Evolutionary conservation across 2,329 filamentous ascomycete genomes (phyloP).

Genomic region (Aspergillus tubingensis): DNA sequence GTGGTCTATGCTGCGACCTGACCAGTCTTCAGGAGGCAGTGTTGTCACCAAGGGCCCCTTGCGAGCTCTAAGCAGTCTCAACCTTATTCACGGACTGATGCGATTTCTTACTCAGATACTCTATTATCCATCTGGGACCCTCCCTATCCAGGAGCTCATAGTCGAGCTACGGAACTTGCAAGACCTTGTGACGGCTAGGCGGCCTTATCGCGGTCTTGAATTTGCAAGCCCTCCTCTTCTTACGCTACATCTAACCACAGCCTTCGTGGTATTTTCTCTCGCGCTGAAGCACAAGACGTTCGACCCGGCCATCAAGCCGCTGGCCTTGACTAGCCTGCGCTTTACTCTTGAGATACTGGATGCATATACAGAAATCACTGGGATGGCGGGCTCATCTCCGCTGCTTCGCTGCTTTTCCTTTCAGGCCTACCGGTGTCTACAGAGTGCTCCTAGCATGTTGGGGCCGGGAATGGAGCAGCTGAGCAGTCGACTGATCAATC

Average conservation of each 20-base stretch:
- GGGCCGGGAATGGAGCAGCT: neutral
- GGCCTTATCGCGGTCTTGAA: conserved; percentile 2
- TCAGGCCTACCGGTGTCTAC: conserved; percentile 14
- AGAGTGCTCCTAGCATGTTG: neutral
- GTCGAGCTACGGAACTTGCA: neutral
- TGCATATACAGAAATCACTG: conserved; percentile 16
- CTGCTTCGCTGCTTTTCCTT: conserved; percentile 18
- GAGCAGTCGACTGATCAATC: neutral
- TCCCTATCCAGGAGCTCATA: neutral
- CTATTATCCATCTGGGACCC: neutral
- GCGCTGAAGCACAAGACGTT: neutral
- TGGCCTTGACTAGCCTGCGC: neutral
- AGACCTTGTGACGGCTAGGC: neutral
- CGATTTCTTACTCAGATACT: neutral
- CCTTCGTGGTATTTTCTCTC: conserved; percentile 16
- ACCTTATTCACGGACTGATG: neutral
- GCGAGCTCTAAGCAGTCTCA: neutral
- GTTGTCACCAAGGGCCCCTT: neutral
- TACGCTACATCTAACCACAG: conserved; percentile 17
- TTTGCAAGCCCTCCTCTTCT: conserved; percentile 17
- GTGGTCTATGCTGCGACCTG: conserved; percentile 10
- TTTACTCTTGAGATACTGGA: conserved; percentile 11
- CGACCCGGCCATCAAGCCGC: neutral
- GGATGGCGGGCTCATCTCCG: conserved; percentile 10
- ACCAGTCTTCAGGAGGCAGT: neutral